These are phyloP conservation scores for Nicotiana undulata DNA, from an alignment of 257 asterid species.

Conservation along the genomic window DNA sequence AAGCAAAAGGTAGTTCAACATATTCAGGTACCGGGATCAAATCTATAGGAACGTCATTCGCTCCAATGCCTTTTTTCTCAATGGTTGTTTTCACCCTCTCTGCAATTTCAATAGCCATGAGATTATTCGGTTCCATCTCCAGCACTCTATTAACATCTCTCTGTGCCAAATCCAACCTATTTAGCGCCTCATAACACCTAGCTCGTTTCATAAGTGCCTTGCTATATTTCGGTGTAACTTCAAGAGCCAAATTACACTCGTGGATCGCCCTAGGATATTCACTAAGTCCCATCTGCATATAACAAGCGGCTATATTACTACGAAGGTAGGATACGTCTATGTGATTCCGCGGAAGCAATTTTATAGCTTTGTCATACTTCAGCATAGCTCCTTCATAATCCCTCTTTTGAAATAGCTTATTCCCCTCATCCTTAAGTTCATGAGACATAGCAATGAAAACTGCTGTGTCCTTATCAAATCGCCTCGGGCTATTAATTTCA, in stretches of 20 bases:
- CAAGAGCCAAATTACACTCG: slow-evolving; percentile 85
- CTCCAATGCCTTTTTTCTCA: slow-evolving; percentile 28
- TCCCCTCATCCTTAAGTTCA: slow-evolving; percentile 75
- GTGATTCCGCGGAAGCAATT: slow-evolving; percentile 76
- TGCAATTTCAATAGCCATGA: slow-evolving; percentile 64
- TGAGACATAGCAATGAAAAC: slow-evolving; percentile 54
- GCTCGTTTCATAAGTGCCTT: slow-evolving; percentile 87
- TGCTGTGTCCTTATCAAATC: slow-evolving; percentile 54
- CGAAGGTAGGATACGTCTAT: slow-evolving; percentile 63
- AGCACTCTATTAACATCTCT: slow-evolving; percentile 61
- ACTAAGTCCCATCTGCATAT: slow-evolving; percentile 70
- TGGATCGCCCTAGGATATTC: slow-evolving; percentile 81
- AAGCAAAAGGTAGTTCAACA: slow-evolving; percentile 34
- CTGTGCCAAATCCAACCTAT: slow-evolving; percentile 59
- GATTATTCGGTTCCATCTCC: slow-evolving; percentile 62
- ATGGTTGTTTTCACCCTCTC: slow-evolving; percentile 55
- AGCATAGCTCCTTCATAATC: slow-evolving; percentile 73
- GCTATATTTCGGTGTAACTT: slow-evolving; percentile 72
- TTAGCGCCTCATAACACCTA: slow-evolving; percentile 80
- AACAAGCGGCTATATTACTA: slow-evolving; percentile 80
- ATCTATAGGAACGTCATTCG: slow-evolving; percentile 28
- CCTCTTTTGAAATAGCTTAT: slow-evolving; percentile 56
- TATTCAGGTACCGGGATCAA: slow-evolving; percentile 39
- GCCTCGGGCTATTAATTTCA: slow-evolving; percentile 30
- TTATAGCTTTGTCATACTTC: slow-evolving; percentile 62